Base-by-base conservation (phyloP, 805 yeast species). In the Tetrapisispora taiwanensis region DNA sequence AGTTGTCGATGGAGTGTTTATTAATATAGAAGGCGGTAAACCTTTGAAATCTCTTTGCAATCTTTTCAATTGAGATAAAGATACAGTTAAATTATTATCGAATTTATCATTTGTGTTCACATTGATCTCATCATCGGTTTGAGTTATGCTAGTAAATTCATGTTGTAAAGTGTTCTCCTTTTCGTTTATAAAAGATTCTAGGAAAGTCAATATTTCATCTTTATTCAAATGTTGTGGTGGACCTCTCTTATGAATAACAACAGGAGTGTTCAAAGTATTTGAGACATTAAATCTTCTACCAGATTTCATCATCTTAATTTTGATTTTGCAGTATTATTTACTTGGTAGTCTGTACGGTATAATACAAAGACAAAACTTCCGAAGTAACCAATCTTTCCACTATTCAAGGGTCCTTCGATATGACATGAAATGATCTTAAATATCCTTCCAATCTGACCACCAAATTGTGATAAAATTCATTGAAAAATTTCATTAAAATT, bases 41-140 rank as follows among this genome's bases (percentile, higher is more conserved):
- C 95, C 95, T 52, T 87, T 70, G 51, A 84, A 74, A 50, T 82
- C 86, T 64, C 95, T 74, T 58, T 81, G 90, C 34, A 84, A 68
- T 59, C 95, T 73, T 54, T 71, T 74, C 54, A 85, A 68, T 66
- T 84, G 95, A 46, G 84, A 57, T 10, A 69, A 22, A 5, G 69
- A 59, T 19, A 60, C 44, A 42, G 60, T 36, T 41, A 64, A 55
- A 32, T 62, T 61, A 19, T 55, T 53, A 39, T 57, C 56, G 38
- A 54, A 52, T 1, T 32, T 58, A 10, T 41, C 46, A 19, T 44
- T 40, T 17, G 45, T 37, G 32, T 30, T 51, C 1, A 45, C 46
- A n/a, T 46, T 47, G 24, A 39, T 32, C 17, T n/a, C 41, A 4
- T 36, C 43, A 20, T 42, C 40, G 24, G 18, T 32, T 7, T 37